Base-by-base conservation (phyloP, 257 asterid species). In the Solanum appendiculatum region DNA sequence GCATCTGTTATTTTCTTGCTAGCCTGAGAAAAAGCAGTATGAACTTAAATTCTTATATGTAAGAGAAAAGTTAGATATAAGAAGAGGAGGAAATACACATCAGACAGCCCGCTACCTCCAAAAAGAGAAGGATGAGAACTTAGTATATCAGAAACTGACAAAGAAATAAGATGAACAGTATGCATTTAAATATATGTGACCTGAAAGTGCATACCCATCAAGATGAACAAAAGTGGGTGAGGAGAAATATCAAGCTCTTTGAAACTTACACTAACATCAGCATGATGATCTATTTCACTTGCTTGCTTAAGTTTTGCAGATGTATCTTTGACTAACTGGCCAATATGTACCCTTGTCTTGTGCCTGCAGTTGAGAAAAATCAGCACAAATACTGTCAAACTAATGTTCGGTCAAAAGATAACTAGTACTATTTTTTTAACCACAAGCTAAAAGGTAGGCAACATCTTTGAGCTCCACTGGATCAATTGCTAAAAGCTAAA, bases 1-100 rank as follows among this genome's bases (percentile, higher is more conserved):
- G 98, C 99, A 90, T 95, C 99, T 13, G 98, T 89, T 36, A 96
- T 89, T 92, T 95, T 96, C 95, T 95, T 96, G 98, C 92, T 93
- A 86, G 95, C 92, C 98, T 96, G 94, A 86, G 90, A 48, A 66
- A 23, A 88, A 54, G 39, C 63, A 80, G 33, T 60, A 88, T 25
- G 11, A 70, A 33, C 34, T 73, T 87, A 9, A 68, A 68, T 46
- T 75, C 75, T 33, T 73, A 33, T 21, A 37, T 14, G 36, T 36
- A 70, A 60, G 9, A 36, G 33, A 48, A 54, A 86, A 72, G 12
- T 21, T 0, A 36, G 9, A 60, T 46, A 86, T 12, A 39, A 20
- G 83, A 37, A 21, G 83, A 29, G 1, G 12, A 73, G 16, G 9
- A 69, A 64, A 86, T 42, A 25, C 37, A 78, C 63, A 27, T 15